Evolutionary conservation across 2,329 filamentous ascomycete species (phyloP).

Genomic region (Thielaviopsis punctulata): DNA sequence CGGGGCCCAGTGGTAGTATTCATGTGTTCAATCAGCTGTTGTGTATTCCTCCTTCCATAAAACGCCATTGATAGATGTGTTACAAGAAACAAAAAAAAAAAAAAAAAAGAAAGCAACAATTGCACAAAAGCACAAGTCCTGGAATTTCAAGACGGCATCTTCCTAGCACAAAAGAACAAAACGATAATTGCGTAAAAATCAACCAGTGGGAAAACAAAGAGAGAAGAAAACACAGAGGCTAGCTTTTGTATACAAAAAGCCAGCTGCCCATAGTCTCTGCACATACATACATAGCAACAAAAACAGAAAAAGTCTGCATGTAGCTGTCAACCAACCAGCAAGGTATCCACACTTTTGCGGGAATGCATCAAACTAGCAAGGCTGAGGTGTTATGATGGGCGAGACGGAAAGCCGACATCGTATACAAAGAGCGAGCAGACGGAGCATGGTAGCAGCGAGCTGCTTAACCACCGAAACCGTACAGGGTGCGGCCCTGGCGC

Average conservation of each 20-base stretch:
- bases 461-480: slow-evolving; percentile 74
- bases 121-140: slow-evolving; percentile 1
- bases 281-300: too few relatives aligned
- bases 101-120: slow-evolving; percentile 4
- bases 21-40: not conserved
- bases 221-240: not conserved
- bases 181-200: too few relatives aligned
- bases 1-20: not conserved
- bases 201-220: too few relatives aligned
- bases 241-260: not conserved
- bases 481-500: slow-evolving; percentile 59
- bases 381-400: not conserved
- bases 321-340: too few relatives aligned
- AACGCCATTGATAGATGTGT: slow-evolving; percentile 11
- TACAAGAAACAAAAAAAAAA: slow-evolving; percentile 4
- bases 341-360: too few relatives aligned
- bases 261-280: too few relatives aligned
- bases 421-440: not conserved
- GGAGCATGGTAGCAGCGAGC: not conserved
- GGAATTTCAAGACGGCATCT: not conserved
- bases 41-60: slow-evolving; percentile 3
- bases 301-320: too few relatives aligned
- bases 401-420: not conserved
- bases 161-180: not conserved
- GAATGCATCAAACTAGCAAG: not conserved